Evolutionary conservation across 163 green algal species (phyloP), one percentile per base, ranked within the genome.

Genomic region (Scenedesmus sp.): DNA sequence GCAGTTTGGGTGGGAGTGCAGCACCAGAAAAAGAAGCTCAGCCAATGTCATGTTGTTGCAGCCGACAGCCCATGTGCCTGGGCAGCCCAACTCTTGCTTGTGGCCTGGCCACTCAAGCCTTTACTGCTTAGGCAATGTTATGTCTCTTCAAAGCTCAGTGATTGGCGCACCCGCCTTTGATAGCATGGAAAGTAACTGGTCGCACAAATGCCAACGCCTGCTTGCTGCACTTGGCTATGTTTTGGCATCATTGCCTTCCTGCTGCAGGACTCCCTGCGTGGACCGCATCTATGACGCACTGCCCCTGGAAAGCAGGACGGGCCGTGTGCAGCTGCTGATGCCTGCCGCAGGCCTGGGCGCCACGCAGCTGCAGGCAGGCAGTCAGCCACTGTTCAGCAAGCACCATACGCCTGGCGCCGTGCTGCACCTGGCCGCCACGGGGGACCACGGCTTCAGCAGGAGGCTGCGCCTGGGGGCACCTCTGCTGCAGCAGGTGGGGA

Each of bases 341-440:
- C 95, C 97, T 9, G 61, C 51, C 56, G 73, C 37, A 42, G 83
- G 78, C 78, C 12, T 44, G 30, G 82, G 40, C 78, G 35, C 78
- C 78, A 83, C 35, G 26, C 78, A 83, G 42, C 78, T 59, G 37
- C 78, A 83, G 42, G 20, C 13, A 40, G 65, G 78, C 78, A 83
- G 13, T 0, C 20, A 65, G 9, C 84, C 84, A 20, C 40, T 89
- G 61, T 89, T 89, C 37, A 35, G 12, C 13, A 26, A 72, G 9
- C 61, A 30, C 37, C 84, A 81, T 42, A 49, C 44, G 44, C 42
- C 91, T 30, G 92, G 89, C 12, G 94, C 91, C 65, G 96, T 97
- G 20, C 49, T 99, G 37, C 96, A 98, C 89, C 92, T 99, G 72
- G 95, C 97, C 3, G 97, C 94, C 35, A 99, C 97, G 0, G 97